A percentile compares a stretch with the other conserved stretches of the same genome.
Evolutionary conservation across 1,284 basidiomycete species (phyloP).

Genomic region (Ustilago sp.): DNA sequence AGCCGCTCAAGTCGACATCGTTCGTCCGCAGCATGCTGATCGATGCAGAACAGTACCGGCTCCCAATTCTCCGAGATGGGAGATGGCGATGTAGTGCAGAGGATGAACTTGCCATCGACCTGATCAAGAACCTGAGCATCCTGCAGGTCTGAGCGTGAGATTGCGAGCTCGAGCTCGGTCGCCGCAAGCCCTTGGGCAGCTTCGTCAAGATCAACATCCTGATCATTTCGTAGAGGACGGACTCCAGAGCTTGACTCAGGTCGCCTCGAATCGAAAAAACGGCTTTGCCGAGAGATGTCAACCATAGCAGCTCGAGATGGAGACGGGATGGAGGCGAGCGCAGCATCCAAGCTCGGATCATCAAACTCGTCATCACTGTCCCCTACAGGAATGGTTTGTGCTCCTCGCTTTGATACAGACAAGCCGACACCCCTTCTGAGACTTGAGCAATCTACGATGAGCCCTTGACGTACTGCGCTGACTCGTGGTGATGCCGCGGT

Average conservation of each 20-base stretch:
- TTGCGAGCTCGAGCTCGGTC: conserved; percentile 15
- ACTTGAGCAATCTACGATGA: conserved; percentile 10
- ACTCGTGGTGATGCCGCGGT: background rate
- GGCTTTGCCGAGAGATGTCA: conserved; percentile 14
- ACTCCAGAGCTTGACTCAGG: background rate
- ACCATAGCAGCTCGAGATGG: conserved; percentile 1
- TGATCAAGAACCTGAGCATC: conserved; percentile 75
- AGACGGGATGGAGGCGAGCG: conserved; percentile 21
- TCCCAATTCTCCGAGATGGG: conserved; percentile 29
- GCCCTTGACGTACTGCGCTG: background rate
- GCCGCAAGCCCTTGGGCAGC: background rate
- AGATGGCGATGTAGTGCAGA: conserved; percentile 73
- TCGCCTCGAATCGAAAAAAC: conserved; percentile 31
- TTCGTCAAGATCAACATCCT: background rate
- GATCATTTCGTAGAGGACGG: background rate
- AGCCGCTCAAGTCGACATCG: conserved; percentile 87
- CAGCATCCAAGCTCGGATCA: conserved; percentile 28
- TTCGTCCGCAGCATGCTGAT: conserved; percentile 94
- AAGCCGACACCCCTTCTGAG: conserved; percentile 12
- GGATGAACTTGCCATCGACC: conserved; percentile 88
- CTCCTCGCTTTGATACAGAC: background rate
- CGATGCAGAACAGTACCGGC: conserved; percentile 78
- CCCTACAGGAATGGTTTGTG: background rate
- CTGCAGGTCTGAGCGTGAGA: conserved; percentile 23
- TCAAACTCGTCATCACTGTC: conserved; percentile 26